A percentile compares a stretch with the other conserved stretches of the same genome.
Evolutionary conservation across 257 asterid genomes (phyloP).

Genomic region (Agastache rugosa): DNA sequence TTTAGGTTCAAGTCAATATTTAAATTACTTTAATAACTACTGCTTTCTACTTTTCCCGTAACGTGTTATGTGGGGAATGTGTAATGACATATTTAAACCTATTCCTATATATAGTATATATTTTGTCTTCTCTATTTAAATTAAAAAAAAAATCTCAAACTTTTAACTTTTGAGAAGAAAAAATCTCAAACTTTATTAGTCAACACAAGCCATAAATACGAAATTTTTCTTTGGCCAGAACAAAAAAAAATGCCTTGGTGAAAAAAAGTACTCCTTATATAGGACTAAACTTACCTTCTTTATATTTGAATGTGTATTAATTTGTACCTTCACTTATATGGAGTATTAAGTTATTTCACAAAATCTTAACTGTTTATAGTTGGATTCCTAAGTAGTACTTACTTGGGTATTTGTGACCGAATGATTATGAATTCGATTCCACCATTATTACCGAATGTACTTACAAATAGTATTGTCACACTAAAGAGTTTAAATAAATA

Average conservation of each 20-base stretch:
- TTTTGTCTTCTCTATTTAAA: neutral
- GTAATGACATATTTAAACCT: neutral
- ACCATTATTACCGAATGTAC: too few species aligned
- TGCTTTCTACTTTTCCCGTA: conserved; percentile 10
- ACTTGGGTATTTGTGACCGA: too few species aligned
- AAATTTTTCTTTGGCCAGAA: neutral
- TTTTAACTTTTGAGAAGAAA: too few species aligned
- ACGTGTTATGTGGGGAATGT: conserved; percentile 36
- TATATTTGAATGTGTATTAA: neutral
- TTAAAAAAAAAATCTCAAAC: neutral
- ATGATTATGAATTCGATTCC: too few species aligned
- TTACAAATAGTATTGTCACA: too few species aligned
- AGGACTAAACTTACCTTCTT: neutral
- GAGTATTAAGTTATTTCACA: too few species aligned
- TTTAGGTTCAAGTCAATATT: conserved; percentile 28
- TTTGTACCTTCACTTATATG: neutral
- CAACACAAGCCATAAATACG: neutral
- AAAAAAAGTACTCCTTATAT: too few species aligned
- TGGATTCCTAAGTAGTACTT: too few species aligned
- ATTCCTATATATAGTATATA: neutral
- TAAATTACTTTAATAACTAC: conserved; percentile 6
- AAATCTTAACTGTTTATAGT: too few species aligned
- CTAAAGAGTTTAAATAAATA: too few species aligned
- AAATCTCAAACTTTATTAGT: neutral
- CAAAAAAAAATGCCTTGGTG: neutral